Evolutionary conservation across 805 yeast genomes (phyloP), one percentile per base, ranked within the genome.

Genomic region (Metschnikowia borealis): DNA sequence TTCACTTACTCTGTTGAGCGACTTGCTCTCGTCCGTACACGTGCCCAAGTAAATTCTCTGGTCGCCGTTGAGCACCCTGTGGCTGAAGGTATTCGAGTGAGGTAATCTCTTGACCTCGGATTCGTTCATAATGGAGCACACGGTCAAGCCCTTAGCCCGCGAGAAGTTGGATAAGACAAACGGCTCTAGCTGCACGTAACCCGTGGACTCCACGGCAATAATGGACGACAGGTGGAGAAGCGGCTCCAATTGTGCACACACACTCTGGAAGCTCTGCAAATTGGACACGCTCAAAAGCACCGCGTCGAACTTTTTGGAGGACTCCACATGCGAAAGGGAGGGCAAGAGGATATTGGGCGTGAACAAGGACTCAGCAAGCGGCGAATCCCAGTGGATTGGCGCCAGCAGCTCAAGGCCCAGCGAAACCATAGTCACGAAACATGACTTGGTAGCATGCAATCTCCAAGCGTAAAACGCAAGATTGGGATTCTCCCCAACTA

Each of bases 151-250:
- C 33, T 74, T 51, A 67, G 64, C 54, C 53, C 65, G 58, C 37
- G 64, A 55, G 50, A 73, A 64, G 17, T 73, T 70, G 63, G 80
- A 69, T 55, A 70, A 73, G 37, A 84, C 76, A 62, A 85, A 85
- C 6, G 87, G 86, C 63, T 87, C 92, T 47, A 87, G 64, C 63
- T 84, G 84, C 50, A 87, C 80, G 62, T 79, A 86, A 3, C 89
- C 88, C 1, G 89, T 81, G 44, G 84, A 78, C 66, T 87, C 95
- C 35, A 87, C 68, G 23, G 86, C 68, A 2, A 87, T 68, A 33
- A 82, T 69, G 23, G 89, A 76, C 63, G 76, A 53, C 7, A 55
- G 48, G 41, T 62, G 54, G 18, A 73, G 51, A 46, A 52, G 63
- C 3, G 68, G 66, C 26, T 51, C 55, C 32, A 72, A 50, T 29